Conservation (phyloP, 2,329 filamentous ascomycete genomes). For the Pseudogymnoascus sp. region DNA sequence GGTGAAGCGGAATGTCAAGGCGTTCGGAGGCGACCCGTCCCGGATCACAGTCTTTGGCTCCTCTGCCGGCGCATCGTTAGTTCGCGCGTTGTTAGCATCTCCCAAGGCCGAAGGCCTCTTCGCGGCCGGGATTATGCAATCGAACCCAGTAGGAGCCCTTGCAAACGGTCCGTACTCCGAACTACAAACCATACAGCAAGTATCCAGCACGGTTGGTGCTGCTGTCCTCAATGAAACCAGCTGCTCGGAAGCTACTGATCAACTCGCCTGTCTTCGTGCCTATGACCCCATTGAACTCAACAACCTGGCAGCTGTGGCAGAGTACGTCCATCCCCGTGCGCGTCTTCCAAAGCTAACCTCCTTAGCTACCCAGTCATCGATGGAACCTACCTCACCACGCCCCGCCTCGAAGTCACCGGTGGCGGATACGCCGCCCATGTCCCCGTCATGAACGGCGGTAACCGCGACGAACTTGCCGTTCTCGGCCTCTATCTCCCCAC, state of each 20-base stretch:
- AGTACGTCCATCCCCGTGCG: not conserved
- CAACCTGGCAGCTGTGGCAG: not conserved
- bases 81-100: slow-evolving; percentile 42
- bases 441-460: slow-evolving; percentile 26
- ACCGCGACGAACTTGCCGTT: slow-evolving; percentile 29
- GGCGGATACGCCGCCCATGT: slow-evolving; percentile 16
- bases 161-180: slow-evolving; percentile 11
- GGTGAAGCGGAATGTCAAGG: slow-evolving; percentile 39
- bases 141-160: slow-evolving; percentile 19
- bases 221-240: slow-evolving; percentile 16
- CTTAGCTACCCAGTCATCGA: slow-evolving; percentile 22
- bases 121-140: slow-evolving; percentile 19
- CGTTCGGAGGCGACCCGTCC: slow-evolving; percentile 40
- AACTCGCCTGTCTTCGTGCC: slow-evolving; percentile 18
- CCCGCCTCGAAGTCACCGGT: slow-evolving; percentile 16
- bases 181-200: not conserved
- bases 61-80: slow-evolving; percentile 43
- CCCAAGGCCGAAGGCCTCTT: slow-evolving; percentile 21
- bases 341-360: not conserved
- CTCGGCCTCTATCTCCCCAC: slow-evolving; percentile 20
- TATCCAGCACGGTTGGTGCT: slow-evolving; percentile 8
- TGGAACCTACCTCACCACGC: slow-evolving; percentile 24
- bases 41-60: slow-evolving; percentile 44
- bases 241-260: slow-evolving; percentile 16
- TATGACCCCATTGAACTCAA: slow-evolving; percentile 14